Percentiles rank a stretch among this genome's conserved stretches.
Conservation (phyloP, 2,329 filamentous ascomycete genomes). For the Blumeria hordei region DNA sequence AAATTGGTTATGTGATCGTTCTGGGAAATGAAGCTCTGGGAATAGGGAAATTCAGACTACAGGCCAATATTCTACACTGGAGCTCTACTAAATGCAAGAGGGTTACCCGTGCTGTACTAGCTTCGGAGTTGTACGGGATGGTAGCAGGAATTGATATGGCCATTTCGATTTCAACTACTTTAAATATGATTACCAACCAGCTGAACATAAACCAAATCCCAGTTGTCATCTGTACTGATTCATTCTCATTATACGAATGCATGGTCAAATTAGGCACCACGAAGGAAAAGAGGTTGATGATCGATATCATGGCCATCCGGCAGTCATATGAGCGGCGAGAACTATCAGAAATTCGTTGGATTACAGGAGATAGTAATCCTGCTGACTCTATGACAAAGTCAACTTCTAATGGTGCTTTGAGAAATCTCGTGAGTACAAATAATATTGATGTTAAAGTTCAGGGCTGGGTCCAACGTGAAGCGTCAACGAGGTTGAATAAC, state of each 20-base stretch:
- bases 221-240: conserved; percentile 3
- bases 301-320: conserved; percentile 1
- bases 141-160: conserved; percentile 3
- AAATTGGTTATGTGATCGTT: conserved; percentile 1
- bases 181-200: conserved; percentile 1
- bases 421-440: not conserved
- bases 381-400: not conserved
- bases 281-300: conserved; percentile 2
- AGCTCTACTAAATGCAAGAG: conserved; percentile 2
- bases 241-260: conserved; percentile 2
- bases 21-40: not conserved
- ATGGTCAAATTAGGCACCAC: conserved; percentile 4
- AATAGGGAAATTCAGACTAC: not conserved
- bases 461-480: conserved; percentile 1
- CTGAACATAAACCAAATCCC: conserved; percentile 1
- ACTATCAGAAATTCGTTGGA: not conserved
- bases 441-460: not conserved
- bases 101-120: conserved; percentile 4
- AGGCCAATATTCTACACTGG: conserved; percentile 1
- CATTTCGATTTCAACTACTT: not conserved
- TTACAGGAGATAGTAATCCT: not conserved
- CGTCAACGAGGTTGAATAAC: not conserved
- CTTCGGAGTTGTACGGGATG: conserved; percentile 4
- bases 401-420: not conserved
- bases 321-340: conserved; percentile 1